Evolutionary conservation across 768 basidiomycete species (phyloP), one percentile per base, ranked within the genome.

Genomic region (Lactarius trivialis): DNA sequence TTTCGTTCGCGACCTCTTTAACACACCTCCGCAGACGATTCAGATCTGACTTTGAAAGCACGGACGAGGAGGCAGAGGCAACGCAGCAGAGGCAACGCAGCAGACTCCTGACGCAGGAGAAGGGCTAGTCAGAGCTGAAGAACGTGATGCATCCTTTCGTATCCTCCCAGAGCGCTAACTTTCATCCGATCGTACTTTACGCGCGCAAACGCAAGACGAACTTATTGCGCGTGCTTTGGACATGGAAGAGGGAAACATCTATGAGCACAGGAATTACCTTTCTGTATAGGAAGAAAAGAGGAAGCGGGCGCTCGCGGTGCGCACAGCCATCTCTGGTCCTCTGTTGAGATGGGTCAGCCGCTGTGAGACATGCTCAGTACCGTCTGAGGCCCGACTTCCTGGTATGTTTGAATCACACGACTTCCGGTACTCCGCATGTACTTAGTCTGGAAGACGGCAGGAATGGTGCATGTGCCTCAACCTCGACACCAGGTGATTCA

Each of bases 31-130:
- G 52, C 68, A 91, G 91, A 89, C 56, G 91, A 94, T 90, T 91
- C 62, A 89, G 81, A 66, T 89, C 88, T 11, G 91, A 93, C 71
- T 93, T 94, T 69, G 88, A 85, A 65, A 89, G 87, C 66, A 93
- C 91, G 0, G 91, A 93, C 61, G 90, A 90, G 49, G 82, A 80
- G 60, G 76, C 62, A 8, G 63, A 64, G 36, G 56, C 71, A 39
- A n/a, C n/a, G n/a, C n/a, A n/a, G n/a, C n/a, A n/a, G n/a, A n/a
- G n/a, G n/a, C n/a, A n/a, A 78, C 73, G 1, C 79, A 81, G n/a
- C 79, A 81, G 28, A 81, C 80, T 12, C 75, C 76, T 19, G 82
- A 82, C 6, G 78, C 75, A 5, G 85, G 76, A 0, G 90, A 92
- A 68, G 78, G 74, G 45, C 75, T 74, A n/a, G 76, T 81, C 4